These are phyloP conservation scores for Solanum bulbocastanum DNA, from an alignment of 257 asterid genomes.

Conservation along the genomic window DNA sequence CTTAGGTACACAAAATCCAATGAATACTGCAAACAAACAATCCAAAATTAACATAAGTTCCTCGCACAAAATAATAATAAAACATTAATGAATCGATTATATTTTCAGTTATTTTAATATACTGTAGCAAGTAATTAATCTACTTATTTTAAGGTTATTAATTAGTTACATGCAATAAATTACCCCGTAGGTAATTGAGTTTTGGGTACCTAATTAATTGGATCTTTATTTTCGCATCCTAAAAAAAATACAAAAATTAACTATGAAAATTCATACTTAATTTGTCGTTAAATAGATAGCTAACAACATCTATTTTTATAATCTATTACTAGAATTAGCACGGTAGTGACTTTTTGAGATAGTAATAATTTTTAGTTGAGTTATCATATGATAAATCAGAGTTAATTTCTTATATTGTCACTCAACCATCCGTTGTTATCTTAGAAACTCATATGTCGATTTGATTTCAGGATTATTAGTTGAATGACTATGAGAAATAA, in stretches of 20 bases:
- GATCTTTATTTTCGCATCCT: neutral
- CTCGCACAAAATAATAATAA: neutral
- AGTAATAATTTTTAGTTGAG: neutral
- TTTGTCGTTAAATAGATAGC: neutral
- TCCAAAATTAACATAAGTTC: neutral
- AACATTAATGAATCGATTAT: neutral
- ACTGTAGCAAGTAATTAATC: neutral
- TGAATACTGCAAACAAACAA: slow-evolving; percentile 54
- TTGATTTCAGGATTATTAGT: neutral
- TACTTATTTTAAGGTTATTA: neutral
- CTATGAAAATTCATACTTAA: neutral
- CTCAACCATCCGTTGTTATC: neutral
- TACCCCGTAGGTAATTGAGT: neutral
- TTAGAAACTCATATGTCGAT: neutral
- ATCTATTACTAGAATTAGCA: neutral
- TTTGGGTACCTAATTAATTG: neutral
- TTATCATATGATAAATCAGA: neutral
- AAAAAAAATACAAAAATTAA: neutral
- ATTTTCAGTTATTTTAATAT: neutral
- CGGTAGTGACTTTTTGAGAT: neutral
- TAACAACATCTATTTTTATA: neutral
- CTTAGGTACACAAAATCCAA: slow-evolving; percentile 93
- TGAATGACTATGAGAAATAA: neutral
- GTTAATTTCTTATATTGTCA: neutral
- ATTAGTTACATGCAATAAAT: neutral